Evolutionary conservation across 2,329 filamentous ascomycete genomes (phyloP), one percentile per base, ranked within the genome.

Genomic region (Leptographium flavum): DNA sequence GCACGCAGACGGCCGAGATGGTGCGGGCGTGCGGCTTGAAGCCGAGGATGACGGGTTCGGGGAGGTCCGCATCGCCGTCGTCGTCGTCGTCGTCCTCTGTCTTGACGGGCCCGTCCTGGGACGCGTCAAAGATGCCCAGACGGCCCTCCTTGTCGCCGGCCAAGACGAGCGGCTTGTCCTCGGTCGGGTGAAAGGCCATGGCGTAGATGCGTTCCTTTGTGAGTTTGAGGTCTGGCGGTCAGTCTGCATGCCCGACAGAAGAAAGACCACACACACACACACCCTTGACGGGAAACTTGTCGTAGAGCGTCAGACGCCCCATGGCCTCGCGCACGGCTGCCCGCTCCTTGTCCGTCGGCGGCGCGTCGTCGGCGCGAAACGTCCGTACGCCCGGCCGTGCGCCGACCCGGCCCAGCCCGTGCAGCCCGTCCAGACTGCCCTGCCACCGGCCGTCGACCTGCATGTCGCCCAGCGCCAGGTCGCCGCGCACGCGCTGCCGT

Each of bases 91-190:
- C 45, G 7, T 47, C 76, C 13, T 72, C 67, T 5, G 72, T 65
- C n/a, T 53, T 60, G 52, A 67, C 59, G 39, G 72, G 57, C 2
- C 67, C 65, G 23, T 49, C 45, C 52, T 93, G 87, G 0, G 84
- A 88, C 1, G 81, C 87, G 57, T 98, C 90, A 45, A 95, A 90
- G 1, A 98, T 76, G 1, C 92, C 92, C 47, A 96, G 70, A 22
- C 87, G 84, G 1, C 92, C 90, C 52, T 93, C 74, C 59, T 98
- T 98, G 56, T 98, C 92, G 11, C 90, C 90, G 0, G 90, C 90
- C 58, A 98, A 93, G 2, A 96, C 73, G 3, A 98, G 69, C 0
- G 88, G 79, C 56, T 96, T 96, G 3, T 88, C 79, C 47, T 79
- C 70, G 0, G 80, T 88, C 0, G 92, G 92, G 55, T 98, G 92